phyloP scores from a whole-genome alignment of 164 flowering plant species.

The Liquidambar formosana region DNA sequence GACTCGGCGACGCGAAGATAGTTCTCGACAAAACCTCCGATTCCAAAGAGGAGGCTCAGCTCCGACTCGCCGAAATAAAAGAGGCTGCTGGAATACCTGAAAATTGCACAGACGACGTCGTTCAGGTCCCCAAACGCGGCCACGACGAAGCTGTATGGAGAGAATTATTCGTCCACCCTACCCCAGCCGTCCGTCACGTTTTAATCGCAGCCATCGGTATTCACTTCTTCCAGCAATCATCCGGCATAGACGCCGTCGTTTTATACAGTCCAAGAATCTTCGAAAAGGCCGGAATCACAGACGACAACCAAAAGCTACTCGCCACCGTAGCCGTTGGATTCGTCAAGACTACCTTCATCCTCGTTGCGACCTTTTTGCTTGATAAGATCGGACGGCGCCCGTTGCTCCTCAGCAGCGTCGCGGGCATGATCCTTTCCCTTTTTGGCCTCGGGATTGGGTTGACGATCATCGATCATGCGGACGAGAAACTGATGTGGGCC shows the following conservation, averaged over 20 bases:
- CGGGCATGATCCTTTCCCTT: conserved; percentile 58
- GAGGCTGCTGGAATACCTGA: conserved; percentile 60
- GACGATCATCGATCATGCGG: conserved; percentile 41
- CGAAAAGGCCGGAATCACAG: conserved; percentile 56
- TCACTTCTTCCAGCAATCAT: conserved; percentile 73
- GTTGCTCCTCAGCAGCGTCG: conserved; percentile 52
- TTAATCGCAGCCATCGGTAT: conserved; percentile 63
- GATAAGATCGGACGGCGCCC: conserved; percentile 67
- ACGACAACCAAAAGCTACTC: conserved; percentile 30
- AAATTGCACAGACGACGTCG: conserved; percentile 47
- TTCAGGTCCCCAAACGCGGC: conserved; percentile 30
- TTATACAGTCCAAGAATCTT: conserved; percentile 70
- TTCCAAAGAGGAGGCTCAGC: conserved; percentile 44
- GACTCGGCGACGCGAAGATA: conserved; percentile 55
- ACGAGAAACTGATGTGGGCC: conserved; percentile 45
- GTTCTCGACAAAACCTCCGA: conserved; percentile 63
- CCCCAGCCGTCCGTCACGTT: conserved; percentile 61
- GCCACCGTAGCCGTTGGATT: conserved; percentile 74
- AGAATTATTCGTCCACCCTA: conserved; percentile 55
- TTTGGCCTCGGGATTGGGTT: conserved; percentile 33
- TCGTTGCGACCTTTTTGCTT: conserved; percentile 54
- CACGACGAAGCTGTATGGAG: conserved; percentile 64
- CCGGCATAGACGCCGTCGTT: conserved; percentile 75
- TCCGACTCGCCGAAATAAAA: conserved; percentile 60
- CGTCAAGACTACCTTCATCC: conserved; percentile 51